Evolutionary conservation across 805 yeast genomes (phyloP), one percentile per base, ranked within the genome.

Genomic region (Tetrapisispora namnaoensis): DNA sequence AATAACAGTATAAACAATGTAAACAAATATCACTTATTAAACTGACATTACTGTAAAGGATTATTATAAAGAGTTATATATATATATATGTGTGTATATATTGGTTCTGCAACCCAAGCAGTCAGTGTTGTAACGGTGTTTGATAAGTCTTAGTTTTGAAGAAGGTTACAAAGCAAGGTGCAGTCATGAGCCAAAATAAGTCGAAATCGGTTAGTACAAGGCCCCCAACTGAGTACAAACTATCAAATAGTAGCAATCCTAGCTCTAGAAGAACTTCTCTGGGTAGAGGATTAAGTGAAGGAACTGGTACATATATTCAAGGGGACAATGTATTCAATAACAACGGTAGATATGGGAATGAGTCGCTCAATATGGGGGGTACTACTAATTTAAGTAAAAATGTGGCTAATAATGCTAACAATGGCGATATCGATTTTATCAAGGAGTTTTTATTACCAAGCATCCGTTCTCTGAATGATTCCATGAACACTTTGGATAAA

Each of bases 401-500:
- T 18, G 48, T 46, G 18, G 35, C 21, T 16, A 2, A 20, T 7
- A 21, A 48, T 30, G 28, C 16, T 20, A 32, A 18, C 30, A 20
- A 16, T 30, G 28, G 37, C 13, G 44, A 42, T 20, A 7, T 42
- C 18, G 52, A 47, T 21, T 46, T 61, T 18, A 48, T 65, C 13
- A 53, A 55, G 17, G 78, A 75, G 42, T 59, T 71, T 14, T 56
- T 70, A 7, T 56, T 63, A 11, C 76, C 74, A 4, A 68, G 70
- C 44, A 69, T 78, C 35, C 69, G 69, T 42, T 71, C 71, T 41
- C 56, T 78, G 17, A 64, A 72, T 21, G 83, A 79, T 53, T 70
- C 76, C 1, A 58, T 78, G 52, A 72, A 68, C 18, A 82, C 78
- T 20, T 67, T 87, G 45, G 83, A 80, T 50, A 66, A 71, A 24